Base-by-base conservation (phyloP, 1,139 yeast genomes). In the Taphrina pruni region DNA sequence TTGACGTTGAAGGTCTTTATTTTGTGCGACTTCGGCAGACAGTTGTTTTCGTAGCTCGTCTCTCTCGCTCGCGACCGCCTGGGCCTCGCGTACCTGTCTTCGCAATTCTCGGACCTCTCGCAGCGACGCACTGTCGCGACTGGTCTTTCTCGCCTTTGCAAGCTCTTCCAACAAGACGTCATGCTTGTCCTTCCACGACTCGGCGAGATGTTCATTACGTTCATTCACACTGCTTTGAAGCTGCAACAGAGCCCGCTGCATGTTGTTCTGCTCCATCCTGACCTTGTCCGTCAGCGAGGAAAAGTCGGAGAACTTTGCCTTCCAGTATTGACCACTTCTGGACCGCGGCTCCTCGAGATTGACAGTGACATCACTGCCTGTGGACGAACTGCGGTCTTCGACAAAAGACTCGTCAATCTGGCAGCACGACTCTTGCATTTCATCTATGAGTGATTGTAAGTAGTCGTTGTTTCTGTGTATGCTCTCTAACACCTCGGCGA, bases 301-400 rank as follows among this genome's bases (percentile, higher is more conserved):
- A 8, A 64, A 43, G n/a, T 56, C 51, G 38, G 45, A 48, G 36
- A 64, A 64, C 38, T 64, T 64, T 32, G 52, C 45, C 39, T 55
- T 64, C 67, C 67, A 64, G 52, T 54, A 64, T 55, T 64, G 67
- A 9, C 67, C 67, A 36, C 61, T 54, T 4, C 61, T 58, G 17
- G 67, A 64, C 3, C 61, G 60, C 45, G 67, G 67, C 36, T 54
- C 67, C 17, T 64, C 67, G 3, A 64, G 54, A 20, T 56, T 55
- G 38, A 55, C 36, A 5, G 67, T 64, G 8, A 57, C 61, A n/a
- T 64, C 67, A 5, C 60, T 46, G 9, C 56, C 61, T 26, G 32
- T 26, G 7, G 51, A 20, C 14, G 39, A 20, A n/a, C 43, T 35
- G 17, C 61, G 56, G 2, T 45, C 67, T n/a, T 54, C 67, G 12